Percentiles rank a stretch among this genome's conserved stretches.
Evolutionary conservation across 78 protist genomes (phyloP).

Genomic region (Carpediemonas membranifera): DNA sequence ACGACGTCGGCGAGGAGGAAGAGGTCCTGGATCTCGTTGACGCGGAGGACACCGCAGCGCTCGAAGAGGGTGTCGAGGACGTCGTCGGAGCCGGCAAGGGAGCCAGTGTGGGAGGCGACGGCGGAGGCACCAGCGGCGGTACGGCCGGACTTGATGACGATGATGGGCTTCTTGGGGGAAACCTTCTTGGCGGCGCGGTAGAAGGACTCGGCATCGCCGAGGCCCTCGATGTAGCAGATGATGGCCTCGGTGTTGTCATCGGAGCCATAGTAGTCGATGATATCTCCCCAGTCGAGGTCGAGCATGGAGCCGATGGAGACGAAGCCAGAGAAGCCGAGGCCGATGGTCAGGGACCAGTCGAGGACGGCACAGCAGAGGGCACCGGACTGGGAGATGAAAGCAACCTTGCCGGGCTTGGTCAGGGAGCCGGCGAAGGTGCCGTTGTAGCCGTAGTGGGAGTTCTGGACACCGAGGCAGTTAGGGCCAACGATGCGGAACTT

Average conservation of each 20-base stretch:
- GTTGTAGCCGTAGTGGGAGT: conserved; percentile 3
- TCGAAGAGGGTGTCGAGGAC: no score
- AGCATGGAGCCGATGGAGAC: conserved; percentile 27
- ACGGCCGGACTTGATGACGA: conserved; percentile 29
- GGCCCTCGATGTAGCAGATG: conserved; percentile 17
- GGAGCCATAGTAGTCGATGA: conserved; percentile 20
- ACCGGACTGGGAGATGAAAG: conserved; percentile 36
- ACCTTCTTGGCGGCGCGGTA: conserved; percentile 20
- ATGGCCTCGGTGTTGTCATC: conserved; percentile 23
- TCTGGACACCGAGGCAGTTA: no score
- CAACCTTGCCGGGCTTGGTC: conserved; percentile 19
- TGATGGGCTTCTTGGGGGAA: conserved; percentile 21
- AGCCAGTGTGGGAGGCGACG: conserved; percentile 42
- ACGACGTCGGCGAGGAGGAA: no score
- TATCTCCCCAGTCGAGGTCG: conserved; percentile 25
- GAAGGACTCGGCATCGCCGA: conserved; percentile 24
- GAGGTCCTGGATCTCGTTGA: conserved; percentile 7
- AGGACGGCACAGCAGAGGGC: conserved; percentile 28
- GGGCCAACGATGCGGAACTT: conserved; percentile 23
- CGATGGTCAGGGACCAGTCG: conserved; percentile 1
- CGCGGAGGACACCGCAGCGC: conserved; percentile 15
- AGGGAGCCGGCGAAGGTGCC: conserved; percentile 21
- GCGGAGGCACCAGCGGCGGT: conserved; percentile 30
- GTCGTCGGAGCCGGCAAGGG: conserved; percentile 32
- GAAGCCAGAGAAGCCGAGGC: conserved; percentile 26